phyloP scores from a whole-genome alignment of 805 yeast species.

The Zygosaccharomyces lentus region DNA sequence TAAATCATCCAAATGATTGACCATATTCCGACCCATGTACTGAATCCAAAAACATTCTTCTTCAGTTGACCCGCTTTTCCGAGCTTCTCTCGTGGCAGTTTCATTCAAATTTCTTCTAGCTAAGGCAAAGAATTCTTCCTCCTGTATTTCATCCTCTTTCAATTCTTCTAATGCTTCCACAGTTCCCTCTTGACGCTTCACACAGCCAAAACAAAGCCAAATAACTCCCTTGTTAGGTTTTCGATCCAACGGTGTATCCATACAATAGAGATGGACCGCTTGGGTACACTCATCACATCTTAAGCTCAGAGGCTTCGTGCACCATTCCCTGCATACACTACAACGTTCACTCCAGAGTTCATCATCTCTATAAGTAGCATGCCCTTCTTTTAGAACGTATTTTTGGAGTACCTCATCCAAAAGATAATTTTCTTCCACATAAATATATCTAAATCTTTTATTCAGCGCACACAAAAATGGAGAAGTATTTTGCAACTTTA shows the following conservation, averaged over 20 bases:
- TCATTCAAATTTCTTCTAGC: constrained; percentile 15
- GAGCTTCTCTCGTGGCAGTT: constrained; percentile 16
- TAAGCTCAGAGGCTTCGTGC: constrained; percentile 65
- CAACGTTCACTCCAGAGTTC: constrained; percentile 43
- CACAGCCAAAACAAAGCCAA: constrained; percentile 83
- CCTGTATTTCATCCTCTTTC: constrained; percentile 10
- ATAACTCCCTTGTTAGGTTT: constrained; percentile 86
- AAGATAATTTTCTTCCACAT: constrained; percentile 52
- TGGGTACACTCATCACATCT: constrained; percentile 73
- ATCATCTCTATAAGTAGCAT: background rate
- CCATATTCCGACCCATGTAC: constrained; percentile 27
- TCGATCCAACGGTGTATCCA: constrained; percentile 74
- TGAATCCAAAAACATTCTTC: constrained; percentile 28
- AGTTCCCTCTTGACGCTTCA: constrained; percentile 51
- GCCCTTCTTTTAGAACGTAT: constrained; percentile 17
- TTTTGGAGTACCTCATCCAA: constrained; percentile 24
- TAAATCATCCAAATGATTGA: constrained; percentile 22
- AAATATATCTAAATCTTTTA: constrained; percentile 67
- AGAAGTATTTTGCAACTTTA: constrained; percentile 44
- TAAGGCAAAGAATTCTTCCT: constrained; percentile 5
- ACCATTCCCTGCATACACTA: constrained; percentile 80
- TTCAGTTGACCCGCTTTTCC: constrained; percentile 9
- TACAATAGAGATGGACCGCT: constrained; percentile 73
- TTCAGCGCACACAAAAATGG: constrained; percentile 57
- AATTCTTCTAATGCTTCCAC: constrained; percentile 11